Evolutionary conservation across 75 land plant genomes (phyloP).

Genomic region (Pinus taeda): DNA sequence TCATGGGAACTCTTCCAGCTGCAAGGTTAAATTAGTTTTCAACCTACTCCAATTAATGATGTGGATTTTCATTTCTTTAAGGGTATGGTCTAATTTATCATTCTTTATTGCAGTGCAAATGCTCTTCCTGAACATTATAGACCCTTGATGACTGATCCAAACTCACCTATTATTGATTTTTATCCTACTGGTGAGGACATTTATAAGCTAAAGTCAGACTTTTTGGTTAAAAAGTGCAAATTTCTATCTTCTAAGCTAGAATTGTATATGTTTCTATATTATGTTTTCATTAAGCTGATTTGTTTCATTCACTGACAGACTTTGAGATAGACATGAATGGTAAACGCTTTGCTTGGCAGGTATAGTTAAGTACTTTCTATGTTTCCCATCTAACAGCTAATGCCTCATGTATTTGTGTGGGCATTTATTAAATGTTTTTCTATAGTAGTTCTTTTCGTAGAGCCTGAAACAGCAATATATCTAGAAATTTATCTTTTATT

Average conservation of each 20-base stretch:
- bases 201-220: neutral
- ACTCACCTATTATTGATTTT: conserved; percentile 93
- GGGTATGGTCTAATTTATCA: neutral
- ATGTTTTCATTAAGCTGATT: conserved; percentile 2
- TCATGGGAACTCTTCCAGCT: conserved; percentile 93
- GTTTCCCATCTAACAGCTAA: conserved; percentile 4
- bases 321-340: conserved; percentile 99
- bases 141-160: conserved; percentile 78
- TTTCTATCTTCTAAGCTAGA: neutral
- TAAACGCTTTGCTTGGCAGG: conserved; percentile 96
- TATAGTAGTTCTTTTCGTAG: neutral
- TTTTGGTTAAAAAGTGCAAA: neutral
- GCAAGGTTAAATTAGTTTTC: conserved; percentile 61
- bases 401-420: neutral
- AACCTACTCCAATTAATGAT: neutral
- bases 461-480: neutral
- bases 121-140: conserved; percentile 87
- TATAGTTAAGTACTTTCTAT: conserved; percentile 4
- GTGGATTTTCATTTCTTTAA: no score
- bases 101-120: conserved; percentile 52
- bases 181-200: conserved; percentile 73
- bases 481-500: conserved; percentile 6
- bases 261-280: no score
- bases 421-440: neutral
- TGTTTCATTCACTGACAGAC: conserved; percentile 38